Base-by-base conservation (phyloP, 768 basidiomycete genomes). In the Collybiopsis luxurians region DNA sequence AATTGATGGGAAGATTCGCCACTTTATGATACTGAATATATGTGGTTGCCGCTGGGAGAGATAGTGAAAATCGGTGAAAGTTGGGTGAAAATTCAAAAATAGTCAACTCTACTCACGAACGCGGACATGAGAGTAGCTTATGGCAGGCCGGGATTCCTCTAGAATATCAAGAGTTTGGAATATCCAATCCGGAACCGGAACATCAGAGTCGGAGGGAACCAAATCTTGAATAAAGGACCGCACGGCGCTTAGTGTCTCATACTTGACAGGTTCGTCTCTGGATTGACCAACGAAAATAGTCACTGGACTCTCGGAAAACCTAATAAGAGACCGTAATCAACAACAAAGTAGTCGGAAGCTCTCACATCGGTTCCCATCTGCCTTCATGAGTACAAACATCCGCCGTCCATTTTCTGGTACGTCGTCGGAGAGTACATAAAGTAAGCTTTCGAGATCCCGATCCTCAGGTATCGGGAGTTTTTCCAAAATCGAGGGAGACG, bases 21-120 rank as follows among this genome's bases (percentile, higher is more conserved):
- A 47, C 54, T 28, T 34, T 11, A 36, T 67, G 59, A 48, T 62
- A 68, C 36, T 58, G 31, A 17, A 64, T 55, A 24, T 52, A 67
- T 21, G 46, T 26, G 12, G 58, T 48, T 7, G 59, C 31, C 12
- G 61, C 64, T 65, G 24, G 49, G 36, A 51, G 10, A 17, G 43
- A 34, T 6, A 5, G 13, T 34, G 17, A 38, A 17, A 49, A 24
- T 30, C 27, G 23, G 19, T 3, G 2, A 24, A 4, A 19, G 12
- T 17, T n/a, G n/a, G 47, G 9, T 55, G 31, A 3, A 10, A 36
- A 31, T 38, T 1, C 3, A 15, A 34, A n/a, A n/a, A n/a, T n/a
- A n/a, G n/a, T n/a, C n/a, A n/a, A 13, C 31, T 5, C 17, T 11
- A 44, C 49, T 57, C 45, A 63, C 59, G 55, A 21, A 30, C 21